Evolutionary conservation across 2,329 filamentous ascomycete species (phyloP).

Genomic region (Aureobasidium sp.): DNA sequence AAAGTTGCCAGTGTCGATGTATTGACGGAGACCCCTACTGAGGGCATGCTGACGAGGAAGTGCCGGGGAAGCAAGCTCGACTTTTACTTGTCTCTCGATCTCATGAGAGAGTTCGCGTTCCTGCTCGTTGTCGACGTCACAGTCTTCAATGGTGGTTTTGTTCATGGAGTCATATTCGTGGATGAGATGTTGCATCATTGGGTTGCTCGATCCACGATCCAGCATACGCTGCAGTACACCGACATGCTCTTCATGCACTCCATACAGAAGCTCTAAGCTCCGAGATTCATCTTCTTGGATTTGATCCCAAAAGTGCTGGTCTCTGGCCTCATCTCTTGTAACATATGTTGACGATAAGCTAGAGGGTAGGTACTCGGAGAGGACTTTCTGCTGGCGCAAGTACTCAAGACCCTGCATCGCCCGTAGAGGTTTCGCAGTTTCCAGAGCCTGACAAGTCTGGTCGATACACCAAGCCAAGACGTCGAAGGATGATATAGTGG

Average conservation of each 20-base stretch:
- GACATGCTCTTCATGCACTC: conserved; percentile 1
- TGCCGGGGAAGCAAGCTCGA: conserved; percentile 33
- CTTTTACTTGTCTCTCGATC: conserved; percentile 46
- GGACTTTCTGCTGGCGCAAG: conserved; percentile 36
- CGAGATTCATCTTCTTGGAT: conserved; percentile 51
- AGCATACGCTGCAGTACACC: not conserved
- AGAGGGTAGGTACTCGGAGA: conserved; percentile 21
- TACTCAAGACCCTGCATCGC: conserved; percentile 51
- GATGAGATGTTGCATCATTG: not conserved
- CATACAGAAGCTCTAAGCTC: conserved; percentile 47
- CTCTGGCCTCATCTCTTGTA: not conserved
- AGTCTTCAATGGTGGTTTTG: conserved; percentile 26
- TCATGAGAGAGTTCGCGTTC: conserved; percentile 62
- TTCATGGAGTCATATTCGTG: conserved; percentile 22
- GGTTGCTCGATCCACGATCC: not conserved
- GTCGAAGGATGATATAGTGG: conserved; percentile 43
- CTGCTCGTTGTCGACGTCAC: conserved; percentile 55
- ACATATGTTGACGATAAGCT: not conserved
- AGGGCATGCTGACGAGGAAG: conserved; percentile 22
- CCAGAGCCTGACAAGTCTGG: conserved; percentile 48
- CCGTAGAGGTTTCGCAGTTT: conserved; percentile 52
- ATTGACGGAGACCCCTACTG: conserved; percentile 36
- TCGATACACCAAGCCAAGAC: conserved; percentile 54
- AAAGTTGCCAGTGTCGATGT: conserved; percentile 35
- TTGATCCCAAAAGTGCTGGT: not conserved